Base-by-base conservation (phyloP, 2,329 filamentous ascomycete genomes). In the Aspergillus viridinutans region DNA sequence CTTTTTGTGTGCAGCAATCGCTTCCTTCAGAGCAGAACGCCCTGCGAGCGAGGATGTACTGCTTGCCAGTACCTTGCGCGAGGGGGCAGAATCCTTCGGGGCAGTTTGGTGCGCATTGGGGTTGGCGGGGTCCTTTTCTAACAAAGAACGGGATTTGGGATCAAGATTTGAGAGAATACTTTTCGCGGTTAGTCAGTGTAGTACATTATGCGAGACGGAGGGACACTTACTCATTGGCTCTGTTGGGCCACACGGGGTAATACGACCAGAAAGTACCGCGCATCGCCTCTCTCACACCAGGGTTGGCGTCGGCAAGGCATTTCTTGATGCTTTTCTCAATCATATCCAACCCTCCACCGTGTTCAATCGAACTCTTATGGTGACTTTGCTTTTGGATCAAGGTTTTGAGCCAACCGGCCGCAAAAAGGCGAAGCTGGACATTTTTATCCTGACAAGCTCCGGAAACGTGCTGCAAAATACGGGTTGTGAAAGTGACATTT, bases 361-460 rank as follows among this genome's bases (percentile, higher is more conserved):
- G 90, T 71, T 97, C 93, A 58, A 97, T 81, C 43, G 91, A 86
- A 60, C 79, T 84, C 76, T 92, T 96, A 74, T 96, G 90, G 21
- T 64, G 81, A 1, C 84, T 78, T 70, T 95, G 90, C 66, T 90
- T 90, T 64, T 83, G 87, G 42, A 99, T 76, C 21, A 97, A 74
- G 1, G 88, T 95, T 73, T 87, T 90, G 29, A 97, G 77, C 94
- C 94, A 99, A 7, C 83, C 87, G 2, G 89, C 81, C 1, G 87
- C 88, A 72, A 88, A 96, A 1, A 85, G 84, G 59, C 94, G 86
- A 17, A 92, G 88, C 68, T 94, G 89, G 2, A 92, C 88, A 69
- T 97, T 97, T 78, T 97, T 97, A 77, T 99, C 93, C 71, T 95
- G 89, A 60, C 85, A 89, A 25, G 93, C 92, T 54, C 79, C 78